Percentiles rank a stretch among this genome's conserved stretches.
Evolutionary conservation across 2,329 filamentous ascomycete species (phyloP).

Genomic region (Periconia sp.): DNA sequence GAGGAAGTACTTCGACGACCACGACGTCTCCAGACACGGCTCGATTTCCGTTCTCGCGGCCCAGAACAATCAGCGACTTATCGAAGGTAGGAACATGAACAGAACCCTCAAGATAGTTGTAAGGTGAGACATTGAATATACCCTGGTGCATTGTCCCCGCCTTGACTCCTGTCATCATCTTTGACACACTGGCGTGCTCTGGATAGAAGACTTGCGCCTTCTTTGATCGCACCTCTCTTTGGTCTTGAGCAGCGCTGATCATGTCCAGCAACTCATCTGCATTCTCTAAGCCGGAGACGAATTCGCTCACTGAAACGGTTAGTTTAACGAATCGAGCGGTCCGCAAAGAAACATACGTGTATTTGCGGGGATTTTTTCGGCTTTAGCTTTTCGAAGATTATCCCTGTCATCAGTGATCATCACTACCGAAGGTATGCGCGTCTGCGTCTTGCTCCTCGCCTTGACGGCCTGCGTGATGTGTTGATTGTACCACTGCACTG

Average conservation of each 20-base stretch:
- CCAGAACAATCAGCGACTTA: conserved; percentile 84
- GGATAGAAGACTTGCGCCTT: conserved; percentile 80
- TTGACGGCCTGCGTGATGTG: conserved; percentile 73
- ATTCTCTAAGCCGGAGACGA: conserved; percentile 84
- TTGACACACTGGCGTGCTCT: conserved; percentile 87
- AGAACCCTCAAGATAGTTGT: conserved; percentile 96
- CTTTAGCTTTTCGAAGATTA: conserved; percentile 81
- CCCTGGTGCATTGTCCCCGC: conserved; percentile 90
- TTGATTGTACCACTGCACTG: conserved; percentile 87
- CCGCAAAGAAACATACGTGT: conserved; percentile 55
- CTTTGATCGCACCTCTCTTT: conserved; percentile 67
- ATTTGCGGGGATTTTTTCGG: conserved; percentile 72
- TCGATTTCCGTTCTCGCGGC: conserved; percentile 94
- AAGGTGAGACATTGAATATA: conserved; percentile 93
- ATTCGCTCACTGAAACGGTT: conserved; percentile 60
- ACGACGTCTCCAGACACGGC: conserved; percentile 91
- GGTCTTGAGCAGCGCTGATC: conserved; percentile 81
- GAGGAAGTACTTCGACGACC: conserved; percentile 89
- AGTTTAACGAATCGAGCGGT: too few species aligned
- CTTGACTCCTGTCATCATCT: conserved; percentile 92
- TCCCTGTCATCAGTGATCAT: conserved; percentile 94
- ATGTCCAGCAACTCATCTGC: conserved; percentile 88
- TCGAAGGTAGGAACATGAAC: conserved; percentile 90
- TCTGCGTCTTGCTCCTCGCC: conserved; percentile 56
- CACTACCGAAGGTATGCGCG: conserved; percentile 75